Percentiles rank a stretch among this genome's conserved stretches.
Evolutionary conservation across 2,329 filamentous ascomycete species (phyloP).

Genomic region (Botrytis aclada): DNA sequence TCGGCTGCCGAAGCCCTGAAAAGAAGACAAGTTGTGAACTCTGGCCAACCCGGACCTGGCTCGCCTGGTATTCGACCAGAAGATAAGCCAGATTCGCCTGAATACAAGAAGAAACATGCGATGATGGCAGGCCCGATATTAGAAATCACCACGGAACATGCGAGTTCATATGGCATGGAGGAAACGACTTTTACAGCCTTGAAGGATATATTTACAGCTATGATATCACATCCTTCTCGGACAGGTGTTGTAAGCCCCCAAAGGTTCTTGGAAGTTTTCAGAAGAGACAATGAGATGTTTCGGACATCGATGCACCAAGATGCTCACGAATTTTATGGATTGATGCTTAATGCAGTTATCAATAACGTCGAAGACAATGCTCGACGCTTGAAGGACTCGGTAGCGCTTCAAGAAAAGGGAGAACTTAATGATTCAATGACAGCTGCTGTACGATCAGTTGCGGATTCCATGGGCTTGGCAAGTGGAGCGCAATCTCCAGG

Average conservation of each 20-base stretch:
- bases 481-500: conserved; percentile 53
- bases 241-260: conserved; percentile 90
- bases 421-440: conserved; percentile 53
- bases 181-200: conserved; percentile 92
- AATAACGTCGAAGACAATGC: conserved; percentile 89
- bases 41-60: conserved; percentile 53
- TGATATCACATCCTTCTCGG: conserved; percentile 76
- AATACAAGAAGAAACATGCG: conserved; percentile 97
- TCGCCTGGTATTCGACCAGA: conserved; percentile 62
- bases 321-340: conserved; percentile 92
- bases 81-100: conserved; percentile 89
- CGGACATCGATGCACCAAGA: conserved; percentile 97
- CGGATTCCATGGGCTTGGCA: conserved; percentile 40
- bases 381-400: conserved; percentile 56
- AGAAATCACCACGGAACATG: conserved; percentile 78
- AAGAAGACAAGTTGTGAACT: conserved; percentile 53
- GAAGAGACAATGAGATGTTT: conserved; percentile 95
- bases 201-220: conserved; percentile 92
- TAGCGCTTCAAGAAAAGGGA: conserved; percentile 42
- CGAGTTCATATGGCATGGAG: conserved; percentile 80
- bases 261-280: conserved; percentile 89
- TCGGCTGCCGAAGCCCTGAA: conserved; percentile 55
- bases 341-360: conserved; percentile 94
- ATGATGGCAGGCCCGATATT: conserved; percentile 84
- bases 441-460: conserved; percentile 42